Evolutionary conservation across 2,329 filamentous ascomycete genomes (phyloP).

Genomic region (Zasmidium cellare): DNA sequence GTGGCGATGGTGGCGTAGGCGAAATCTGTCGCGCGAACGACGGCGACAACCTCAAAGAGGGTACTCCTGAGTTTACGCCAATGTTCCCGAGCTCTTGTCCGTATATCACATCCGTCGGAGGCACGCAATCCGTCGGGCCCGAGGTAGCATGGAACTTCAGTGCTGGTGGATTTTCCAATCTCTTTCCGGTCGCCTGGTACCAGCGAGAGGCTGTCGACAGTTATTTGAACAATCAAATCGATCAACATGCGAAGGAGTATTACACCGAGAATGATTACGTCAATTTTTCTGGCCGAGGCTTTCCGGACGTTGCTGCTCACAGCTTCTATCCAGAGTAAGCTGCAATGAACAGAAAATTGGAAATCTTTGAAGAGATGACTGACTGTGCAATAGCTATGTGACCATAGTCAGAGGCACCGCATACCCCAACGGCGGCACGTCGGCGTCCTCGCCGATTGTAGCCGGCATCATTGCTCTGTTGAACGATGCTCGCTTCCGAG

Average conservation of each 20-base stretch:
- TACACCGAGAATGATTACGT: constrained; percentile 21
- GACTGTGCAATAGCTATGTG: constrained; percentile 1
- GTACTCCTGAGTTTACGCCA: constrained; percentile 40
- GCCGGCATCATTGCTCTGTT: constrained; percentile 61
- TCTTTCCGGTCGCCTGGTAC: constrained; percentile 44
- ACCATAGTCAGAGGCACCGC: constrained; percentile 42
- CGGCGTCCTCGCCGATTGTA: constrained; percentile 53
- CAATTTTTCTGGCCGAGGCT: constrained; percentile 39
- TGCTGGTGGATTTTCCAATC: constrained; percentile 47
- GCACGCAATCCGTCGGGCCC: constrained; percentile 40
- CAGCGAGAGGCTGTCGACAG: constrained; percentile 39
- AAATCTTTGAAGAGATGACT: neutral
- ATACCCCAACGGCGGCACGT: constrained; percentile 41
- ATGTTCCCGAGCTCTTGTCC: constrained; percentile 47
- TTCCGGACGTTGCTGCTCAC: constrained; percentile 46
- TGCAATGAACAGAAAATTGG: no score
- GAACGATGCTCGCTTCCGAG: constrained; percentile 60
- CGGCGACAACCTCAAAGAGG: constrained; percentile 35
- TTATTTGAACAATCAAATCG: constrained; percentile 22
- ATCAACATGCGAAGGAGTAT: constrained; percentile 17
- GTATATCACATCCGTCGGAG: constrained; percentile 48
- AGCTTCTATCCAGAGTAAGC: constrained; percentile 39
- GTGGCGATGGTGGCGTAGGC: constrained; percentile 62
- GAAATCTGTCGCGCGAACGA: constrained; percentile 45
- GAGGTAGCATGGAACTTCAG: constrained; percentile 33